Evolutionary conservation across 2,329 filamentous ascomycete genomes (phyloP).

Genomic region (Xenoacremonium recifei): DNA sequence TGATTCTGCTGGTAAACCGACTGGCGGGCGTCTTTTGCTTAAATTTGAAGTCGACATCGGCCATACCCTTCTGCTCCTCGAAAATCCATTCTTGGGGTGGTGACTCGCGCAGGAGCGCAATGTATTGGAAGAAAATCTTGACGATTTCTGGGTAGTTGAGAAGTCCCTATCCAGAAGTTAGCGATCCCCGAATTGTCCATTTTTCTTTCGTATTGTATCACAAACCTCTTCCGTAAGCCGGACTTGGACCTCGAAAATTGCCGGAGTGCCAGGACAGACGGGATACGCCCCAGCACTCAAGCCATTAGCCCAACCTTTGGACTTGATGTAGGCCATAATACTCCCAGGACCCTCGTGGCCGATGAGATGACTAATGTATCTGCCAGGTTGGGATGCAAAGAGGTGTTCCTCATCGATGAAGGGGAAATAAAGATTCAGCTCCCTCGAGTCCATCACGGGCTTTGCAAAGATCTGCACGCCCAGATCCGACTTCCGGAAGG

Average conservation of each 20-base stretch:
- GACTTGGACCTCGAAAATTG: constrained; percentile 77
- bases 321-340: constrained; percentile 85
- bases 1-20: constrained; percentile 82
- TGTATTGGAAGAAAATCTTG: constrained; percentile 87
- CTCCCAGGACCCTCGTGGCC: constrained; percentile 92
- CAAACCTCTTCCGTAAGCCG: constrained; percentile 77
- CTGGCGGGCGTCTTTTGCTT: constrained; percentile 89
- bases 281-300: constrained; percentile 74
- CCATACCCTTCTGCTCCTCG: constrained; percentile 84
- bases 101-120: constrained; percentile 77
- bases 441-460: constrained; percentile 84
- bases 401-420: constrained; percentile 81
- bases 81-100: constrained; percentile 91
- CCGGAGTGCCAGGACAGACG: constrained; percentile 73
- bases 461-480: constrained; percentile 79
- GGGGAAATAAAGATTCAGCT: constrained; percentile 77
- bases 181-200: background rate
- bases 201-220: background rate
- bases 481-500: constrained; percentile 49
- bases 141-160: constrained; percentile 79
- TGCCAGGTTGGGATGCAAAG: constrained; percentile 77
- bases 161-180: constrained; percentile 49
- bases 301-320: constrained; percentile 84
- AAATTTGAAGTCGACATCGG: constrained; percentile 93
- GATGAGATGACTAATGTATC: constrained; percentile 85